Evolutionary conservation across 2,329 filamentous ascomycete genomes (phyloP).

Genomic region (Trichoderma sp.): DNA sequence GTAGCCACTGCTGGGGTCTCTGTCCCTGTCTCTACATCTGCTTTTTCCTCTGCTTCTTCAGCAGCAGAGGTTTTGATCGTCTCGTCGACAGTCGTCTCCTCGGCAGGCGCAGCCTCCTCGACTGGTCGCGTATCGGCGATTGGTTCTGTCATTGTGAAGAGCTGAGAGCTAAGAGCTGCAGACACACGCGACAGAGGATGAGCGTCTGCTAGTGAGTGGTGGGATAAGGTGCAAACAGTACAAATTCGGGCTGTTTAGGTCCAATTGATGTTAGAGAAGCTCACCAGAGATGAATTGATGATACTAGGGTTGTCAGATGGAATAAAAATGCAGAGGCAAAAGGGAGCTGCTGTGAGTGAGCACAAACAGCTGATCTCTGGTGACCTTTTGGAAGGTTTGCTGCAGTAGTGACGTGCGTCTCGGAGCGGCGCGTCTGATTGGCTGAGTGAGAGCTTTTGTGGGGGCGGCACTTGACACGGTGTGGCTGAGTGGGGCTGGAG

Average conservation of each 20-base stretch:
- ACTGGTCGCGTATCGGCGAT: slow-evolving; percentile 24
- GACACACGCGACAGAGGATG: background rate
- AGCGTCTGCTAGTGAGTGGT: background rate
- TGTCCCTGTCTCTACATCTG: background rate
- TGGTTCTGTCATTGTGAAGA: slow-evolving; percentile 24
- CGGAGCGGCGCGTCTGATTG: slow-evolving; percentile 5
- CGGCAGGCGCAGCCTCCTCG: slow-evolving; percentile 27
- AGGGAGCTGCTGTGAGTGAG: background rate
- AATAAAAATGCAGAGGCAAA: background rate
- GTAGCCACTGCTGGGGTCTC: slow-evolving; percentile 21
- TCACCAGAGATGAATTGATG: slow-evolving; percentile 4
- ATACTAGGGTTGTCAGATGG: background rate
- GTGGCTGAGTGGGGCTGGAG: slow-evolving; percentile 14
- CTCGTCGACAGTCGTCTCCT: slow-evolving; percentile 26
- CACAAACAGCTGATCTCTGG: slow-evolving; percentile 13
- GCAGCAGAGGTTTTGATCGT: background rate
- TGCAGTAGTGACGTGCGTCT: slow-evolving; percentile 19
- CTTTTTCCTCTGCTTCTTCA: background rate
- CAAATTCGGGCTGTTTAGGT: background rate
- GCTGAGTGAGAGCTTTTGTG: background rate
- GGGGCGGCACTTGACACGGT: background rate
- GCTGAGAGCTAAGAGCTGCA: background rate
- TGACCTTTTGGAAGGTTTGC: slow-evolving; percentile 4
- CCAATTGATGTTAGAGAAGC: background rate
- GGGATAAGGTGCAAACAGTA: background rate